A percentile compares a stretch with the other conserved stretches of the same genome.
Evolutionary conservation across 2,329 filamentous ascomycete species (phyloP).

Genomic region (Talaromyces sp.): DNA sequence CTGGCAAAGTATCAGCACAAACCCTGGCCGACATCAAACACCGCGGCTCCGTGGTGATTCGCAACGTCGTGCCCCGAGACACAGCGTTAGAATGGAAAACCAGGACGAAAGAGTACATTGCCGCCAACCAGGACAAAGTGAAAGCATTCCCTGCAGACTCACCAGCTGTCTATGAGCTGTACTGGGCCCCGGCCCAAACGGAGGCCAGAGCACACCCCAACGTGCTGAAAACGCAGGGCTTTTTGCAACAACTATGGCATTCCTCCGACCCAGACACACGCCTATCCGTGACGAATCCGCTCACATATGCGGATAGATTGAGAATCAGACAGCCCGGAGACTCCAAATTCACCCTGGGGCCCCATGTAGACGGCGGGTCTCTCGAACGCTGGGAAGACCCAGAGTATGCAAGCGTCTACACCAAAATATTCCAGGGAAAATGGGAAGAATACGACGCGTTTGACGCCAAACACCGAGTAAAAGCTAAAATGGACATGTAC

Average conservation of each 20-base stretch:
- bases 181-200: constrained; percentile 54
- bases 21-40: constrained; percentile 50
- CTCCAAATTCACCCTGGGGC: constrained; percentile 64
- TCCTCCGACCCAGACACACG: constrained; percentile 45
- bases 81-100: constrained; percentile 63
- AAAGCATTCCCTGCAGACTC: constrained; percentile 62
- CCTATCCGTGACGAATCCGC: constrained; percentile 53
- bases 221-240: constrained; percentile 57
- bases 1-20: constrained; percentile 30
- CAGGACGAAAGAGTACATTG: constrained; percentile 61
- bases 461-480: constrained; percentile 66
- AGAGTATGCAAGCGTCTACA: constrained; percentile 71
- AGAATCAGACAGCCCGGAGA: constrained; percentile 70
- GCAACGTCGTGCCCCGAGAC: constrained; percentile 59
- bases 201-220: constrained; percentile 64
- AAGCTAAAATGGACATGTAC: constrained; percentile 70
- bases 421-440: constrained; percentile 63
- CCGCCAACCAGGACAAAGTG: constrained; percentile 49
- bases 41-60: constrained; percentile 60
- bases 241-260: constrained; percentile 64
- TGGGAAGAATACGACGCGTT: constrained; percentile 84
- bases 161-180: constrained; percentile 59
- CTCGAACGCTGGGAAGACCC: constrained; percentile 69
- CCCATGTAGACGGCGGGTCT: constrained; percentile 69
- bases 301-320: constrained; percentile 67